These are phyloP conservation scores for Cryptococcus wingfieldii DNA, from an alignment of 1,284 basidiomycete species.

Conservation along the genomic window DNA sequence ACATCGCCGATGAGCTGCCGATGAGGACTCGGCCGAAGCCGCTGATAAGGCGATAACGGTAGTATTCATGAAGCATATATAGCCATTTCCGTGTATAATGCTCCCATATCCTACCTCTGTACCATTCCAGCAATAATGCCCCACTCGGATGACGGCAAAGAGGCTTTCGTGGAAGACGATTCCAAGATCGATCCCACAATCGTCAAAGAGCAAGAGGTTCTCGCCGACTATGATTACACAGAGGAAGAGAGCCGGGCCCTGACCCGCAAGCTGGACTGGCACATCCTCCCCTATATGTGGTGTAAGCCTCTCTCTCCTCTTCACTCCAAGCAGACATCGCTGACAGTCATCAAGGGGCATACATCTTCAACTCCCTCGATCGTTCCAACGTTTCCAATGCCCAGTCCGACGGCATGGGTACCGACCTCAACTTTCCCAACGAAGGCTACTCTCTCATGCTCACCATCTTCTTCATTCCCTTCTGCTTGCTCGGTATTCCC, in stretches of 20 bases:
- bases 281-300: slow-evolving; percentile 23
- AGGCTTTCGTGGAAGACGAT: neutral
- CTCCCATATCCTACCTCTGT: too few relatives aligned
- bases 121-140: neutral
- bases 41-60: too few relatives aligned
- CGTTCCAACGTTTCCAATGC: slow-evolving; percentile 18
- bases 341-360: neutral
- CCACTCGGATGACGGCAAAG: neutral
- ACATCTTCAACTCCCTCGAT: slow-evolving; percentile 18
- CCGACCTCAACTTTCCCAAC: slow-evolving; percentile 8
- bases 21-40: too few relatives aligned
- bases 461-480: slow-evolving; percentile 17
- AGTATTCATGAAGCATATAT: too few relatives aligned
- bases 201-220: slow-evolving; percentile 13
- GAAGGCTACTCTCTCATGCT: slow-evolving; percentile 14
- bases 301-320: slow-evolving; percentile 1
- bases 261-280: slow-evolving; percentile 20
- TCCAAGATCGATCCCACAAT: neutral
- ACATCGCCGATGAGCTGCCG: too few relatives aligned
- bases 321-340: neutral
- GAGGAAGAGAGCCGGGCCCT: slow-evolving; percentile 15
- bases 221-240: slow-evolving; percentile 15
- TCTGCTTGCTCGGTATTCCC: slow-evolving; percentile 8
- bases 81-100: too few relatives aligned
- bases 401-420: slow-evolving; percentile 9